Conservation (phyloP, 805 yeast genomes). For the Metschnikowia orientalis region DNA sequence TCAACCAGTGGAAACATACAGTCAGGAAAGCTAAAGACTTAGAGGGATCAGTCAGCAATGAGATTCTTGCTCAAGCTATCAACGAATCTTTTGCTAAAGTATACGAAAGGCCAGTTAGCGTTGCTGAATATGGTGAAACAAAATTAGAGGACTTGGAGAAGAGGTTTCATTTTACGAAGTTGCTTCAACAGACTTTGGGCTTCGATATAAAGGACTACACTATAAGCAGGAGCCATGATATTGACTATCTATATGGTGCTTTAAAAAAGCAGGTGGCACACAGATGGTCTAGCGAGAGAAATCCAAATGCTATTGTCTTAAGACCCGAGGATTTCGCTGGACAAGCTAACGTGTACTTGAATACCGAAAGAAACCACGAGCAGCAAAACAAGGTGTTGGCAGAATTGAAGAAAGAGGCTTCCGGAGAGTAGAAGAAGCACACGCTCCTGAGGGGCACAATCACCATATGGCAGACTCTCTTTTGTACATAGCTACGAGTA, state of each 20-base stretch:
- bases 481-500: too few species aligned
- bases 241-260: slow-evolving; percentile 35
- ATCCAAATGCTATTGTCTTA: slow-evolving; percentile 72
- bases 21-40: slow-evolving; percentile 23
- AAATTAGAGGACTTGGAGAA: slow-evolving; percentile 34
- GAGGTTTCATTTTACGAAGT: slow-evolving; percentile 48
- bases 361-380: slow-evolving; percentile 44
- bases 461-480: too few species aligned
- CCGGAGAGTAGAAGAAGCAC: too few species aligned
- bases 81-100: slow-evolving; percentile 23
- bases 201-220: slow-evolving; percentile 50
- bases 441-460: too few species aligned
- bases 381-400: slow-evolving; percentile 44
- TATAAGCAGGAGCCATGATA: slow-evolving; percentile 39
- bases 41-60: slow-evolving; percentile 25
- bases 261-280: slow-evolving; percentile 37
- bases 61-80: slow-evolving; percentile 23
- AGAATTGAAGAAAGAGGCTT: slow-evolving; percentile 45
- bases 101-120: slow-evolving; percentile 14
- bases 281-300: slow-evolving; percentile 53
- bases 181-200: slow-evolving; percentile 45
- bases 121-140: slow-evolving; percentile 4
- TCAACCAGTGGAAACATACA: slow-evolving; percentile 34
- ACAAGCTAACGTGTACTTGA: slow-evolving; percentile 49
- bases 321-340: slow-evolving; percentile 51